phyloP scores from a whole-genome alignment of 2,329 filamentous ascomycete genomes.

The Zasmidium cellare region DNA sequence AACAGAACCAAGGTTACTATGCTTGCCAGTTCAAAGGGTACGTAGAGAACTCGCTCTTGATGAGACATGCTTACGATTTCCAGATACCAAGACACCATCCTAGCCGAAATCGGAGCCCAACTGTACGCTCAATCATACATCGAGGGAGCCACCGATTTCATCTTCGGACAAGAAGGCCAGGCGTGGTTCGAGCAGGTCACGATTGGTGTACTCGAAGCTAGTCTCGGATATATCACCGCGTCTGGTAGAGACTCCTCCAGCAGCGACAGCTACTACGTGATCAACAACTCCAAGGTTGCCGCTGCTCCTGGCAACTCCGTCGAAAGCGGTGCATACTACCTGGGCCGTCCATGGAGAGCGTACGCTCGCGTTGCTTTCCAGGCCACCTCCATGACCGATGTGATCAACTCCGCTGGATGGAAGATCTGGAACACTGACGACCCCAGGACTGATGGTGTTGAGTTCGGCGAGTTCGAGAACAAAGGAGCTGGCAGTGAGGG shows the following conservation, averaged over 20 bases:
- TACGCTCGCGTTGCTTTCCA: slow-evolving; percentile 56
- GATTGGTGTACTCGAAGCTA: slow-evolving; percentile 47
- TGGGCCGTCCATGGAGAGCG: slow-evolving; percentile 55
- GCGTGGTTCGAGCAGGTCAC: slow-evolving; percentile 55
- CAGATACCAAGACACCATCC: slow-evolving; percentile 54
- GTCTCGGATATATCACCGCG: slow-evolving; percentile 47
- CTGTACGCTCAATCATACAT: slow-evolving; percentile 59
- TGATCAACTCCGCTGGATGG: slow-evolving; percentile 64
- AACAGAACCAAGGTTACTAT: slow-evolving; percentile 57
- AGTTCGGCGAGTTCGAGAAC: slow-evolving; percentile 62
- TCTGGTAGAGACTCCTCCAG: slow-evolving; percentile 42
- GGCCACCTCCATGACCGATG: slow-evolving; percentile 51
- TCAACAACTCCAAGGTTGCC: slow-evolving; percentile 54
- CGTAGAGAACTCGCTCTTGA: background rate
- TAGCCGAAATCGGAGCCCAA: slow-evolving; percentile 53
- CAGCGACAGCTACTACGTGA: slow-evolving; percentile 54
- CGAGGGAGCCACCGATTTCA: slow-evolving; percentile 60
- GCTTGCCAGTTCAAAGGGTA: slow-evolving; percentile 56
- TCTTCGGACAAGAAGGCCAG: slow-evolving; percentile 56
- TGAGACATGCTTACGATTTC: background rate
- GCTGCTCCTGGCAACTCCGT: slow-evolving; percentile 43
- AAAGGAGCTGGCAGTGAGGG: slow-evolving; percentile 57
- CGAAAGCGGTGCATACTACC: slow-evolving; percentile 44
- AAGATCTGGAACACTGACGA: slow-evolving; percentile 53
- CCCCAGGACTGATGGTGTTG: slow-evolving; percentile 53